These are phyloP conservation scores for Phalaenopsis aphrodite DNA, from an alignment of 106 monocot species.

Conservation along the genomic window DNA sequence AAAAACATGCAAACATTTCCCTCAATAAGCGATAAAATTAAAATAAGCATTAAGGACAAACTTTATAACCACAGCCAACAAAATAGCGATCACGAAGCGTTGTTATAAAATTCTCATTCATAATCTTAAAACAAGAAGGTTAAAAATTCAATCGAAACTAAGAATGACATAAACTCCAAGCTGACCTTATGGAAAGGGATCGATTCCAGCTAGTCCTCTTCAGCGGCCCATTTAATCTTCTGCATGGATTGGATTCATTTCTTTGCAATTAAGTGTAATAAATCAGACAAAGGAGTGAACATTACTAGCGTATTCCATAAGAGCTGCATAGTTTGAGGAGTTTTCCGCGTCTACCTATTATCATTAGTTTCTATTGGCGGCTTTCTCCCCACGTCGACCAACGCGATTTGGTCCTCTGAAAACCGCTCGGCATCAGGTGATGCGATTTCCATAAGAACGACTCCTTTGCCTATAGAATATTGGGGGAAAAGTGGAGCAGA, in stretches of 20 bases:
- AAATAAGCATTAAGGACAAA: no score
- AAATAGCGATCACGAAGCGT: not conserved
- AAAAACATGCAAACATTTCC: slow-evolving; percentile 3
- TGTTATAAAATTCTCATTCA: no score
- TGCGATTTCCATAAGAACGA: not conserved
- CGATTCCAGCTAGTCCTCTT: slow-evolving; percentile 74
- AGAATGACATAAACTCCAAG: not conserved
- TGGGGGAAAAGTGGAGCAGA: not conserved
- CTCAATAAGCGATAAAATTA: no score
- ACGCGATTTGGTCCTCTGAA: not conserved
- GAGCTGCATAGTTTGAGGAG: not conserved
- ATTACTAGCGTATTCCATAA: not conserved
- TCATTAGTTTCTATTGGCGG: not conserved
- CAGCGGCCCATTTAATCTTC: slow-evolving; percentile 23
- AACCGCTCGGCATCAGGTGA: not conserved
- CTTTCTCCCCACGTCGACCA: not conserved
- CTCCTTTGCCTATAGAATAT: not conserved
- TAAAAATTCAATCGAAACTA: not conserved
- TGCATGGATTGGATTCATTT: slow-evolving; percentile 12
- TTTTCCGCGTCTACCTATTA: not conserved
- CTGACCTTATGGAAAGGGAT: slow-evolving; percentile 72
- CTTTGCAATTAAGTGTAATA: slow-evolving; percentile 12
- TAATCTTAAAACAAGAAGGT: no score
- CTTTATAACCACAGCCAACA: no score
- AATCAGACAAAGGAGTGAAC: not conserved